A percentile compares a stretch with the other conserved stretches of the same genome.
These are phyloP conservation scores for Xylaria polymorpha DNA, from an alignment of 2,329 filamentous ascomycete species.

Conservation along the genomic window DNA sequence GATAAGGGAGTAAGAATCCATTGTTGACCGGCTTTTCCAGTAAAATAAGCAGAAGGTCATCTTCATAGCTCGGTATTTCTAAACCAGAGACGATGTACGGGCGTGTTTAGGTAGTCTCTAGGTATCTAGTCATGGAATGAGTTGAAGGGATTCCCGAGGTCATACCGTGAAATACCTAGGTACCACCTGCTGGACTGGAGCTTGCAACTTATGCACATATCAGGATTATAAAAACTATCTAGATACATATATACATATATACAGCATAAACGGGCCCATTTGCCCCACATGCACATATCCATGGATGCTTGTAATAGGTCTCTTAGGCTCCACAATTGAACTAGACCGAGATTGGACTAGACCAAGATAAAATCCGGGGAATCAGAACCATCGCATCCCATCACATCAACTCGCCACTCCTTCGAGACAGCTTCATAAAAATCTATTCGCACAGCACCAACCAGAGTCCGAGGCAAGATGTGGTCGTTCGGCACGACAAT, in stretches of 20 bases:
- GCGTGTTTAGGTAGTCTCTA: neutral
- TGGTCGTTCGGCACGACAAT: slow-evolving; percentile 53
- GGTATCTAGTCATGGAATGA: no score
- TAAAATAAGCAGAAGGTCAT: neutral
- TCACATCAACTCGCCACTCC: neutral
- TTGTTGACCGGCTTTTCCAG: neutral
- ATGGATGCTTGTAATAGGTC: no score
- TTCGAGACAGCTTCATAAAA: slow-evolving; percentile 4
- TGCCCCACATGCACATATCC: no score
- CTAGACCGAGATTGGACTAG: neutral
- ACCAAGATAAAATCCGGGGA: slow-evolving; percentile 17
- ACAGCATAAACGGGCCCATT: no score
- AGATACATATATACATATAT: no score
- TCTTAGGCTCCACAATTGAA: neutral
- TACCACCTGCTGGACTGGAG: no score
- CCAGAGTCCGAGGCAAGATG: slow-evolving; percentile 39
- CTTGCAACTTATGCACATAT: no score
- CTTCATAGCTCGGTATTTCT: neutral
- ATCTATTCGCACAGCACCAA: neutral
- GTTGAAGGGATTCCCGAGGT: no score
- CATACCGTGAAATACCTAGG: no score
- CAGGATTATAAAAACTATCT: no score
- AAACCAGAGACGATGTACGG: neutral
- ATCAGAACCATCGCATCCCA: neutral
- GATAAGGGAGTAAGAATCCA: neutral